Conservation (phyloP, 345 rosid genomes). For the Anacardium occidentale region DNA sequence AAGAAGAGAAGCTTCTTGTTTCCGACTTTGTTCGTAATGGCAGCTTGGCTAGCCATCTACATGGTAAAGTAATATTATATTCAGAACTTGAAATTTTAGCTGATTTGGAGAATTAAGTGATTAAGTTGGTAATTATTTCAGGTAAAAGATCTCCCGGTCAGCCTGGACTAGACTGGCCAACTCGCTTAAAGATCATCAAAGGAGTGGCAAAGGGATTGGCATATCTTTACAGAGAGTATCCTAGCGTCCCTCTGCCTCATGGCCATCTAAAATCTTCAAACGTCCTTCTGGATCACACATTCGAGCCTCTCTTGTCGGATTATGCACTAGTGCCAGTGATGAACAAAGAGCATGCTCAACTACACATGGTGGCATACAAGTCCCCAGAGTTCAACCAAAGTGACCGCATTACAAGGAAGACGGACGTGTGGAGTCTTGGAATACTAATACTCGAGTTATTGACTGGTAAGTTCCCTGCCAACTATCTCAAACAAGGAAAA, state of each 20-base stretch:
- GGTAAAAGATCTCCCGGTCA: slow-evolving; percentile 48
- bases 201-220: slow-evolving; percentile 75
- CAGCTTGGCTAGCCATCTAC: slow-evolving; percentile 81
- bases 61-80: slow-evolving; percentile 52
- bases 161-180: slow-evolving; percentile 69
- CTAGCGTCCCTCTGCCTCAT: slow-evolving; percentile 53
- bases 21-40: slow-evolving; percentile 61
- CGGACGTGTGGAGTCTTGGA: slow-evolving; percentile 88
- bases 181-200: slow-evolving; percentile 65
- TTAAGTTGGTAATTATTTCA: slow-evolving; percentile 19
- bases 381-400: slow-evolving; percentile 68
- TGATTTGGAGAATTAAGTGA: no score
- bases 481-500: slow-evolving; percentile 62
- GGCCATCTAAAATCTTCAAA: slow-evolving; percentile 91
- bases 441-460: slow-evolving; percentile 72
- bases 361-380: slow-evolving; percentile 70
- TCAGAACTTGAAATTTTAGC: no score
- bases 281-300: slow-evolving; percentile 53
- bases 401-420: slow-evolving; percentile 48
- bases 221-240: slow-evolving; percentile 59
- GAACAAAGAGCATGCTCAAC: slow-evolving; percentile 65
- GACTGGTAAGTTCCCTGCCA: slow-evolving; percentile 80
- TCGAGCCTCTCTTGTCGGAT: slow-evolving; percentile 60
- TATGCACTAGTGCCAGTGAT: slow-evolving; percentile 58
- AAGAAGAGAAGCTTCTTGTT: slow-evolving; percentile 82